Base-by-base conservation (phyloP, 371 early-diverging fungal species). In the Dichotomocladium elegans region DNA sequence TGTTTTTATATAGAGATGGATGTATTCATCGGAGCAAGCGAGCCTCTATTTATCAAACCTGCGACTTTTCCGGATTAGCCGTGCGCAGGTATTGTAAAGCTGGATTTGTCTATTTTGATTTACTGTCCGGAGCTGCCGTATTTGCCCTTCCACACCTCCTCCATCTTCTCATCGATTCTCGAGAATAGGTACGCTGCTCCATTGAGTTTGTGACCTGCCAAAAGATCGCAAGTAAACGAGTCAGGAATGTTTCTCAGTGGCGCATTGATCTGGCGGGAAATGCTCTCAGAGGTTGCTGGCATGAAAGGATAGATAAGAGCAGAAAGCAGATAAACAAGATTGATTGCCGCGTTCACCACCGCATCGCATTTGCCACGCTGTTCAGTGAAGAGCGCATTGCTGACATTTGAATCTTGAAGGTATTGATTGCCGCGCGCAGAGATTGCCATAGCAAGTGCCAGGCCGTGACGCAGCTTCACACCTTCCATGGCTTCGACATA, bases 361-460 rank as follows among this genome's bases (percentile, higher is more conserved):
- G 87, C 83, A 64, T 93, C 86, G 74, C 96, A 95, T 41, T 88
- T 84, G 19, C 74, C 76, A 51, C 88, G 90, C 47, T 83, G 66
- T 30, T 87, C 83, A 30, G 69, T 72, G 62, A 92, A 95, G 40
- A 97, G 74, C 28, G 83, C 70, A 70, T 94, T 95, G 71, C 94
- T 94, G 42, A 94, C 76, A 55, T 89, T 88, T 67, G 90, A 88
- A 45, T 89, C 91, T 72, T 99, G 99, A 31, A 99, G 77, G 69
- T 97, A 99, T 51, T 71, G 81, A 76, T 99, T 99, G 42, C 98
- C 99, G 35, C 89, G 85, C 6, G 90, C 87, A 22, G 95, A 94
- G 51, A 99, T 91, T 52, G 92, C 90, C 93, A 99, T 94, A 55
- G 91, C 91, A 31, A 82, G 64, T 51, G 81, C 70, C 28, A 99